phyloP scores from a whole-genome alignment of 352 stramenopile species.

The Peronospora destructor region DNA sequence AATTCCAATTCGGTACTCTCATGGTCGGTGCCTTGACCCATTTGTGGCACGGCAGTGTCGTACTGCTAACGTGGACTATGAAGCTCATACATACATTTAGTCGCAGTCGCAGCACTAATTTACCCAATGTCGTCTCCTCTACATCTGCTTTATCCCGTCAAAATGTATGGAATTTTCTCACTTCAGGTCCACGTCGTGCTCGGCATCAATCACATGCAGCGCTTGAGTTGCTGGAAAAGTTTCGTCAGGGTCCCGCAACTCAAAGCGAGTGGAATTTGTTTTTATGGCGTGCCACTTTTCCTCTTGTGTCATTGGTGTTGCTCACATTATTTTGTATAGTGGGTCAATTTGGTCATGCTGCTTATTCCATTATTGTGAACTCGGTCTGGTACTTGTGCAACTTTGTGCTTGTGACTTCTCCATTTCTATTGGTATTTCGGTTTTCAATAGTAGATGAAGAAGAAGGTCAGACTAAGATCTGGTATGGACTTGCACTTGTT shows the following conservation, averaged over 20 bases:
- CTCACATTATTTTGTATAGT: constrained; percentile 56
- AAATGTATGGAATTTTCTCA: constrained; percentile 15
- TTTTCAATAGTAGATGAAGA: constrained; percentile 39
- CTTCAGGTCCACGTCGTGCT: constrained; percentile 13
- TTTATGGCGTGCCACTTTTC: constrained; percentile 76
- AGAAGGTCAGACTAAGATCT: constrained; percentile 34
- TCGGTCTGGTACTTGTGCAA: constrained; percentile 78
- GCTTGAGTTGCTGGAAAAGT: constrained; percentile 66
- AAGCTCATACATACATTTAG: constrained; percentile 9
- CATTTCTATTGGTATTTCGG: constrained; percentile 69
- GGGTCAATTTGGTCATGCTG: constrained; percentile 53
- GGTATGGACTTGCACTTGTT: constrained; percentile 40
- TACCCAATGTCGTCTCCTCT: constrained; percentile 13
- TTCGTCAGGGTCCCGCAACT: constrained; percentile 55
- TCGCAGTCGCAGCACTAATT: constrained; percentile 7
- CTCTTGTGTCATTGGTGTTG: constrained; percentile 67
- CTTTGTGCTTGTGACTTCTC: constrained; percentile 58
- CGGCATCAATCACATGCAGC: constrained; percentile 32
- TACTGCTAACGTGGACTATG: constrained; percentile 14
- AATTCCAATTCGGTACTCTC: too few relatives aligned
- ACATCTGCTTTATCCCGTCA: not conserved
- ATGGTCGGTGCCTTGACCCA: too few relatives aligned
- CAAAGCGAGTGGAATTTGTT: constrained; percentile 81
- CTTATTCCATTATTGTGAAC: constrained; percentile 66
- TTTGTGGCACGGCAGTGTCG: constrained; percentile 25